Percentiles rank a stretch among this genome's conserved stretches.
Evolutionary conservation across 2,329 filamentous ascomycete genomes (phyloP).

Genomic region (Lasiodiplodia theobromae): DNA sequence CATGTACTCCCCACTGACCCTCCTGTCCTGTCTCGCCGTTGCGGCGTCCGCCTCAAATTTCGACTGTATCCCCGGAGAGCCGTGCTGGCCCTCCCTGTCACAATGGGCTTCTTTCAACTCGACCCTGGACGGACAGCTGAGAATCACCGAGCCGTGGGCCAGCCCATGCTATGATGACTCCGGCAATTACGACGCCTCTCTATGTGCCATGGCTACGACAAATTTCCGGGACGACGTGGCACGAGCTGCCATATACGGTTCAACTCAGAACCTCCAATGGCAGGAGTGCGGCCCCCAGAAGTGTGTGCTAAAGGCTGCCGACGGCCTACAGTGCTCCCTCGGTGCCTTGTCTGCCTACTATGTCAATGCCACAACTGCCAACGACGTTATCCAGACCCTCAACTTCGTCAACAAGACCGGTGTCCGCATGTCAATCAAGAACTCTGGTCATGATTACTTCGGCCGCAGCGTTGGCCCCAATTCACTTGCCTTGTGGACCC

Average conservation of each 20-base stretch:
- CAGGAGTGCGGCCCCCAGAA: conserved; percentile 17
- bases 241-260: conserved; percentile 19
- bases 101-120: conserved; percentile 29
- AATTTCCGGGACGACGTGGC: conserved; percentile 16
- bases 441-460: conserved; percentile 38
- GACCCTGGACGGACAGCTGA: conserved; percentile 8
- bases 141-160: conserved; percentile 22
- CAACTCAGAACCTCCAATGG: conserved; percentile 29
- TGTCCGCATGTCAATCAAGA: conserved; percentile 38
- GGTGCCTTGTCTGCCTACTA: conserved; percentile 33
- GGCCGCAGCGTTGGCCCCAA: conserved; percentile 33
- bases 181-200: conserved; percentile 11
- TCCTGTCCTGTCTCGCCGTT: not conserved
- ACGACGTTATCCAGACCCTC: conserved; percentile 35
- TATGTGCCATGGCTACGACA: not conserved
- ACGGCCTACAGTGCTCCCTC: conserved; percentile 17
- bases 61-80: conserved; percentile 21
- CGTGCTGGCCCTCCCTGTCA: conserved; percentile 19
- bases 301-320: conserved; percentile 4
- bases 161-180: conserved; percentile 22
- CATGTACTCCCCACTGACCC: conserved; percentile 7
- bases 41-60: conserved; percentile 3
- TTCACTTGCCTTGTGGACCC: conserved; percentile 37
- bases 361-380: conserved; percentile 34
- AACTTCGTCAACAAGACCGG: conserved; percentile 34